Conservation (phyloP, 345 rosid species). For the Pugionium dolabratum region DNA sequence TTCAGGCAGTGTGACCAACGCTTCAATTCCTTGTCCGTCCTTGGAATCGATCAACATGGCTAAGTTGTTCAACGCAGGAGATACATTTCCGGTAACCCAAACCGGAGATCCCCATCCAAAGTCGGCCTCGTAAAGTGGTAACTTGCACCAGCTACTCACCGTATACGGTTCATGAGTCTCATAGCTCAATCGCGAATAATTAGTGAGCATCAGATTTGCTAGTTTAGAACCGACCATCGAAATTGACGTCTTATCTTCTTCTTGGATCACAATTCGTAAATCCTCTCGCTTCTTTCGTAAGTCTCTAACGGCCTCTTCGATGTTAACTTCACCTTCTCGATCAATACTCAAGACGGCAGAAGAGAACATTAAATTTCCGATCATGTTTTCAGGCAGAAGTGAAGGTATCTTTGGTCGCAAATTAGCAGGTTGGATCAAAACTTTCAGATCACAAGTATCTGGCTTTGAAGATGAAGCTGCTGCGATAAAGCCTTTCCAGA, state of each 20-base stretch:
- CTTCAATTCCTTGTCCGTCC: constrained; percentile 51
- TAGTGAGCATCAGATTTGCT: constrained; percentile 16
- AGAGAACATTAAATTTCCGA: constrained; percentile 40
- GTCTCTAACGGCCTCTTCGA: constrained; percentile 6
- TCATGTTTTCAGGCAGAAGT: constrained; percentile 14
- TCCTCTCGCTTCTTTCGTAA: neutral
- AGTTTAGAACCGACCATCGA: constrained; percentile 19
- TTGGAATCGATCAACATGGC: constrained; percentile 38
- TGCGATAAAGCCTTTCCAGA: constrained; percentile 32
- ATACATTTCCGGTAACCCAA: constrained; percentile 41
- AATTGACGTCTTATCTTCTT: neutral
- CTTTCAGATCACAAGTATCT: neutral
- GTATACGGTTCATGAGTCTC: constrained; percentile 29
- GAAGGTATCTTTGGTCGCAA: constrained; percentile 37
- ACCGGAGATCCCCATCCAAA: constrained; percentile 55
- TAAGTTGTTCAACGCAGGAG: constrained; percentile 20
- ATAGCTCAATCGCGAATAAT: constrained; percentile 11
- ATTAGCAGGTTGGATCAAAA: constrained; percentile 37
- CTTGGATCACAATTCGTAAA: neutral
- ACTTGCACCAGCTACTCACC: constrained; percentile 49
- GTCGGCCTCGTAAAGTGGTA: constrained; percentile 47
- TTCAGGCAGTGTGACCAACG: constrained; percentile 48
- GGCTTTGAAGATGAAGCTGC: constrained; percentile 3
- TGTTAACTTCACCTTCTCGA: constrained; percentile 1
- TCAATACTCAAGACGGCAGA: constrained; percentile 6